Evolutionary conservation across 768 basidiomycete species (phyloP), one percentile per base, ranked within the genome.

Genomic region (Postia placenta): DNA sequence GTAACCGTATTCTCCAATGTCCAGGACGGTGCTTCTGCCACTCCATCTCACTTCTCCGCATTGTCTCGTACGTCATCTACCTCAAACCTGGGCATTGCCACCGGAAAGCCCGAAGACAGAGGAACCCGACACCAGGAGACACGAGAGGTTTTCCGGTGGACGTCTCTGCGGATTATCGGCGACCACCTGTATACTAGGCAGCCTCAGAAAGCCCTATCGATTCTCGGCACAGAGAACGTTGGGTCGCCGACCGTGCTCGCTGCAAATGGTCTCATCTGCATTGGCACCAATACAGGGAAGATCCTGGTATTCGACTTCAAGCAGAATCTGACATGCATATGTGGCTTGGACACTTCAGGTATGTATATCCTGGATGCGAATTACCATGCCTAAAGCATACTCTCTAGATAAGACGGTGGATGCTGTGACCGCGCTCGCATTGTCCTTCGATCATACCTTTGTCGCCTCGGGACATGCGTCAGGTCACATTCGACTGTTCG

Each of bases 401-500:
- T 33, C 15, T 51, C 43, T 66, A 87, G 86, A 73, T 36, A 81
- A 72, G 57, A 66, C 68, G 2, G 67, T 83, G 9, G 91, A 92
- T 17, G 66, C 89, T 12, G 87, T 92, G 6, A 94, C 89, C n/a
- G 87, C 94, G 1, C 66, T 99, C 12, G 85, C 91, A 0, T 71
- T 99, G 40, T 96, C 94, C 7, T 83, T 90, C 58, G 96, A 99
- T 62, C 91, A 92, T 57, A 97, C 94, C 1, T 96, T 83, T 64
- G 73, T 97, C 42, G 95, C 86, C 0, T 85, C 85, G 2, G 96
- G 96, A 0, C 92, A 98, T 66, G 72, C 79, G 4, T 76, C 76
- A 2, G 96, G 95, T 2, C 75, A 91, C 56, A 81, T 99, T 40
- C 85, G 88, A 58, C 74, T 99, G 1, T 98, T 85, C 64, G 83